Percentiles rank a stretch among this genome's conserved stretches.
Conservation (phyloP, 2,329 filamentous ascomycete genomes). For the Colletotrichum truncatum region DNA sequence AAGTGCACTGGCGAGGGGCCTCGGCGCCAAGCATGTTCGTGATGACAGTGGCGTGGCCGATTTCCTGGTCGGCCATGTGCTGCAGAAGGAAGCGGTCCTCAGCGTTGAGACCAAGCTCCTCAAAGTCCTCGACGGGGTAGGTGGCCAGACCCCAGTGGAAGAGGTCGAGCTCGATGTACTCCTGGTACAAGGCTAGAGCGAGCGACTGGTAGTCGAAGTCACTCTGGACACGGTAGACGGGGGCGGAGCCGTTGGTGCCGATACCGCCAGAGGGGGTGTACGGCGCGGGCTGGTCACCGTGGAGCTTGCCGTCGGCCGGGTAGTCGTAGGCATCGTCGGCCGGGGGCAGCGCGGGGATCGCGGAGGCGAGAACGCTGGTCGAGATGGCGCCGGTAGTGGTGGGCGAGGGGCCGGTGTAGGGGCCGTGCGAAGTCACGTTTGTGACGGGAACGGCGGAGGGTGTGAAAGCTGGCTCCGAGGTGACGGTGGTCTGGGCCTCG, state of each 20-base stretch:
- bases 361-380: slow-evolving; percentile 63
- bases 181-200: slow-evolving; percentile 78
- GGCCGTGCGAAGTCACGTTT: slow-evolving; percentile 73
- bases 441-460: slow-evolving; percentile 47
- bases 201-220: slow-evolving; percentile 88
- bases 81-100: slow-evolving; percentile 77
- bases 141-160: slow-evolving; percentile 80
- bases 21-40: slow-evolving; percentile 78
- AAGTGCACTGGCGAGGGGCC: slow-evolving; percentile 79
- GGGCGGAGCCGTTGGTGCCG: slow-evolving; percentile 80
- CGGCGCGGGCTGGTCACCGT: slow-evolving; percentile 74
- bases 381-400: slow-evolving; percentile 76
- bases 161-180: slow-evolving; percentile 86
- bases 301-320: slow-evolving; percentile 74
- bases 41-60: slow-evolving; percentile 80
- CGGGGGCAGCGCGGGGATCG: slow-evolving; percentile 66
- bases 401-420: slow-evolving; percentile 69
- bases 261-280: slow-evolving; percentile 78
- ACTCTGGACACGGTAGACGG: slow-evolving; percentile 79
- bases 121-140: slow-evolving; percentile 76
- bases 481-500: slow-evolving; percentile 44
- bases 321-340: slow-evolving; percentile 73
- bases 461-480: slow-evolving; percentile 39
- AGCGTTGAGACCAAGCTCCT: slow-evolving; percentile 71
- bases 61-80: slow-evolving; percentile 82